Percentiles rank a stretch among this genome's conserved stretches.
phyloP scores from a whole-genome alignment of 164 flowering plant species.

The Paratinospora sagittata region DNA sequence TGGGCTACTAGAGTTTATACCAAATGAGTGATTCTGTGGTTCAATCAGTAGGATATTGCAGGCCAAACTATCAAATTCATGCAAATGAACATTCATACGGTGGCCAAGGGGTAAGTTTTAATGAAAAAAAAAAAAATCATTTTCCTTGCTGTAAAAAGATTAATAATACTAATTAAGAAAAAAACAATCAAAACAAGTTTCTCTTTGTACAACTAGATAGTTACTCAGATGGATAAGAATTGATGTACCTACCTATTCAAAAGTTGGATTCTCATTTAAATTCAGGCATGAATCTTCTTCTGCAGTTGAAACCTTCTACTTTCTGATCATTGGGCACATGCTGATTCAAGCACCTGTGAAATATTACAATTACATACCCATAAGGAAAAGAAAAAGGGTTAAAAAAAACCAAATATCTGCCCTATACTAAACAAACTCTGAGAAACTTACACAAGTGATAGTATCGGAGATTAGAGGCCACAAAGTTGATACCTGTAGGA shows the following conservation, averaged over 20 bases:
- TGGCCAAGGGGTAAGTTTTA: too few species aligned
- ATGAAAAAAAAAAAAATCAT: too few species aligned
- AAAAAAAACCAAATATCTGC: neutral
- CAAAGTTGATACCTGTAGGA: too few species aligned
- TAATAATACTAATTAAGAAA: neutral
- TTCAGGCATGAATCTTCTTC: neutral
- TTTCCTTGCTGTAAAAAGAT: neutral
- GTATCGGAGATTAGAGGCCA: too few species aligned
- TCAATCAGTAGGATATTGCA: neutral
- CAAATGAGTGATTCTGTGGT: too few species aligned
- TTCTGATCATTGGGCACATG: neutral
- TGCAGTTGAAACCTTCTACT: neutral
- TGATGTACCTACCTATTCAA: neutral
- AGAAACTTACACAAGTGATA: neutral
- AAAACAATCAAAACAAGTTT: neutral
- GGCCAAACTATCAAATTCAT: too few species aligned
- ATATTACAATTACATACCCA: neutral
- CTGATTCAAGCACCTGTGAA: neutral
- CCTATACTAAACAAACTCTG: neutral
- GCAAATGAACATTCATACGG: too few species aligned
- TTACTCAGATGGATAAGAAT: neutral
- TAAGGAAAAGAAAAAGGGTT: too few species aligned
- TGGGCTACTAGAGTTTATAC: too few species aligned
- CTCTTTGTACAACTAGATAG: neutral
- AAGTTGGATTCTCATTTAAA: neutral